phyloP scores from a whole-genome alignment of 164 flowering plant species.

The Stephania yunnanensis region DNA sequence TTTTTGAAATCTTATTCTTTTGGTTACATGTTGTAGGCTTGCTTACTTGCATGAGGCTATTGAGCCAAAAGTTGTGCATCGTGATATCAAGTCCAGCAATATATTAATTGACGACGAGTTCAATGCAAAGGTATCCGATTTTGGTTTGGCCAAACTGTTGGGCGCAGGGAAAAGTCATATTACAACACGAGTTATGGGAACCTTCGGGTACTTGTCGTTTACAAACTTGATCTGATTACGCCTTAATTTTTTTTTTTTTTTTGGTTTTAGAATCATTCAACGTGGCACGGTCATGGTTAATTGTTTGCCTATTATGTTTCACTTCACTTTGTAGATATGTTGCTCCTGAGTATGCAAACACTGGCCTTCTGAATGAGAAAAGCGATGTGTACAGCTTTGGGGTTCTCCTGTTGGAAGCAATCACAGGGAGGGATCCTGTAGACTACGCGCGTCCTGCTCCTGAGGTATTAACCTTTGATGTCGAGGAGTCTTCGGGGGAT shows the following conservation, averaged over 20 bases:
- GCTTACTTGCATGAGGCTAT: constrained; percentile 90
- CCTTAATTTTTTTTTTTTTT: neutral
- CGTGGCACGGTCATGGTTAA: neutral
- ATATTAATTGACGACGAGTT: constrained; percentile 80
- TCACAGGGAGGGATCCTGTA: constrained; percentile 88
- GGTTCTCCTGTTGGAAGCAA: constrained; percentile 73
- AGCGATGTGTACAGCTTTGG: constrained; percentile 95
- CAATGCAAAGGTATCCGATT: constrained; percentile 86
- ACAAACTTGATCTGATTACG: neutral
- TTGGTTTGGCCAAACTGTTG: constrained; percentile 84
- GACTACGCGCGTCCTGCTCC: constrained; percentile 65
- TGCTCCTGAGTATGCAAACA: constrained; percentile 93
- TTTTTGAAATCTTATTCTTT: neutral
- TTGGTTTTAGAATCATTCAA: neutral
- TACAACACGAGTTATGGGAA: constrained; percentile 91
- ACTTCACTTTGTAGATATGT: constrained; percentile 50
- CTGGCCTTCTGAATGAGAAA: constrained; percentile 85
- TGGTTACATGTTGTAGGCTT: constrained; percentile 46
- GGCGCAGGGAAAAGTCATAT: constrained; percentile 87
- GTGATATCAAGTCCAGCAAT: constrained; percentile 91
- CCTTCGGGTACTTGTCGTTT: constrained; percentile 61
- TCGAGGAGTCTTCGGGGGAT: too few species aligned
- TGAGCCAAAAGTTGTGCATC: constrained; percentile 86
- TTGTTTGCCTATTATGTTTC: constrained; percentile 2
- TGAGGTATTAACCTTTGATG: constrained; percentile 45